phyloP scores from a whole-genome alignment of 1,284 basidiomycete species.

The Inonotus obliquus region DNA sequence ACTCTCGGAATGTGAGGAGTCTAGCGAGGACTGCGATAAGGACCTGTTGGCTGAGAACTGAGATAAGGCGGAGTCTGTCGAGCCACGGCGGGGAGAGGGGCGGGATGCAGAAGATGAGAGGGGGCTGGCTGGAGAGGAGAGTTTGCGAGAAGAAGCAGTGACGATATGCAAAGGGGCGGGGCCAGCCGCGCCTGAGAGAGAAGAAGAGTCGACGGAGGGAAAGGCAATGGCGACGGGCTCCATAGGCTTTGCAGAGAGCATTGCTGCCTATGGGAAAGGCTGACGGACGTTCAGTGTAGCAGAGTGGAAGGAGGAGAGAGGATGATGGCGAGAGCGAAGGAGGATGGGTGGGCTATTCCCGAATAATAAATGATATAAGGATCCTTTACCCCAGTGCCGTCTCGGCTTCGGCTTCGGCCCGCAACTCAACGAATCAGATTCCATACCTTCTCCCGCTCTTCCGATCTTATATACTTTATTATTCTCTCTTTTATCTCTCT shows the following conservation, averaged over 20 bases:
- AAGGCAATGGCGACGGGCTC: slow-evolving; percentile 29
- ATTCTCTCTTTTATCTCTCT: too few relatives aligned
- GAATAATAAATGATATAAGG: slow-evolving; percentile 19
- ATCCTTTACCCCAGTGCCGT: not conserved
- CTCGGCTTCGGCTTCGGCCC: slow-evolving; percentile 10
- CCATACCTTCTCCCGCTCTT: not conserved
- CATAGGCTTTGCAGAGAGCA: slow-evolving; percentile 44
- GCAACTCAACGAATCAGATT: not conserved
- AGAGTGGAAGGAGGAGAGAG: slow-evolving; percentile 7
- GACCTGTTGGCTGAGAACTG: not conserved
- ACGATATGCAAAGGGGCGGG: slow-evolving; percentile 14
- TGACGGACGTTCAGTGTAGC: too few relatives aligned
- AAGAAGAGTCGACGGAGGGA: slow-evolving; percentile 12
- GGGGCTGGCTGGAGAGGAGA: slow-evolving; percentile 10
- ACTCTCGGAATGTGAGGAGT: slow-evolving; percentile 1
- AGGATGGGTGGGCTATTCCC: slow-evolving; percentile 16
- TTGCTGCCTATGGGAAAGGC: slow-evolving; percentile 22
- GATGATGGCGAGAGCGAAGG: slow-evolving; percentile 13
- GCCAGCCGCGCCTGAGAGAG: slow-evolving; percentile 22
- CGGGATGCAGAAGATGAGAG: not conserved
- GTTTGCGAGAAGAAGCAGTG: slow-evolving; percentile 20
- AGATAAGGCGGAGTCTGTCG: not conserved
- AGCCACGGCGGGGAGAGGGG: not conserved
- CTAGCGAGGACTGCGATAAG: not conserved
- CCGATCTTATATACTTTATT: not conserved